Conservation (phyloP, 2,329 filamentous ascomycete genomes). For the Calcarisporium arbuscula region DNA sequence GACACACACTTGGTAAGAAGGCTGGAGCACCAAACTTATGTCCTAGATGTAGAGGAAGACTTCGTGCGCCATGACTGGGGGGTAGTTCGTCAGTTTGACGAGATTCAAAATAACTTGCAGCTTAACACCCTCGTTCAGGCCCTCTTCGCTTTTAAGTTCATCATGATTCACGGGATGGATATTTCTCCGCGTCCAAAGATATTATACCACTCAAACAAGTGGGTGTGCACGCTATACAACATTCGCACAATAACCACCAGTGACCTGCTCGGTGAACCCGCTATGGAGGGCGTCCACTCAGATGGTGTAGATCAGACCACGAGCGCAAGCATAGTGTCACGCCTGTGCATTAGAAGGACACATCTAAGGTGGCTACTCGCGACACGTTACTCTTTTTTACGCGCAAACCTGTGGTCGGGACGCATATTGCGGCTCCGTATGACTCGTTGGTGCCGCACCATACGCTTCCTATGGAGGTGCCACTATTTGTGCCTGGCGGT, state of each 20-base stretch:
- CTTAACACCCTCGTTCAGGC: constrained; percentile 24
- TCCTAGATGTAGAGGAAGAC: constrained; percentile 20
- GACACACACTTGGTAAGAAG: constrained; percentile 17
- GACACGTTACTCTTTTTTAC: constrained; percentile 24
- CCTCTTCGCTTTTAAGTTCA: constrained; percentile 22
- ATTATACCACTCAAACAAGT: constrained; percentile 19
- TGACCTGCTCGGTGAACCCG: constrained; percentile 21
- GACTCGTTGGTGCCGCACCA: constrained; percentile 18
- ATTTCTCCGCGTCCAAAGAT: constrained; percentile 16
- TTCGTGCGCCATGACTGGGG: constrained; percentile 24
- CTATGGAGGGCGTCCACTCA: constrained; percentile 24
- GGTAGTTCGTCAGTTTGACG: constrained; percentile 19
- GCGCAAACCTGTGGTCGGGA: constrained; percentile 17
- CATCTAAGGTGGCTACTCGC: constrained; percentile 15
- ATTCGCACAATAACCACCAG: constrained; percentile 21
- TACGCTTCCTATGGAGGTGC: constrained; percentile 19
- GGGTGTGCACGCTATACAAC: constrained; percentile 22
- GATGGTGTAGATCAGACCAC: constrained; percentile 25
- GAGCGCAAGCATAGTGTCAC: constrained; percentile 21
- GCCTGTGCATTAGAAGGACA: constrained; percentile 16
- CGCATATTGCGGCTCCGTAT: constrained; percentile 16
- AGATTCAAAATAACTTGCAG: constrained; percentile 21
- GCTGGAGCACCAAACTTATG: constrained; percentile 22
- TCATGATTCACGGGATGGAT: constrained; percentile 18
- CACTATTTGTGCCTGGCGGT: constrained; percentile 16